phyloP scores from a whole-genome alignment of 352 stramenopile genomes.

The Globisporangium abappressorium region DNA sequence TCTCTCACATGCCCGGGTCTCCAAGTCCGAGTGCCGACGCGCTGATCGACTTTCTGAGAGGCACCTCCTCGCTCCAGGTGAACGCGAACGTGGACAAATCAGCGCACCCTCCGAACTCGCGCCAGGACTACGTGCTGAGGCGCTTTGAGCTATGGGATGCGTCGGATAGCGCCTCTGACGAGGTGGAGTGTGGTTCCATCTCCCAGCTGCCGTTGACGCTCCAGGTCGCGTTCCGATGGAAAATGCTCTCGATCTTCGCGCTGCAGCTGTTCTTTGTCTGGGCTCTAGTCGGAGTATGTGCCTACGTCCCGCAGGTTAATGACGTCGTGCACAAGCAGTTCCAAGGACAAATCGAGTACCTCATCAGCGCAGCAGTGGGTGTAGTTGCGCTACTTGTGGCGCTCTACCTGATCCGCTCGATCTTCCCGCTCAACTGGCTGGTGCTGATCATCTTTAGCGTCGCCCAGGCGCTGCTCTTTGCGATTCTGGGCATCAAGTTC shows the following conservation, averaged over 20 bases:
- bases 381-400: not conserved
- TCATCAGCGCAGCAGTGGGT: not conserved
- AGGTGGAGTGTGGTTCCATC: not conserved
- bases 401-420: not conserved
- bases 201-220: not conserved
- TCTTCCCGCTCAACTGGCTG: constrained; percentile 13
- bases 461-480: constrained; percentile 36
- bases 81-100: not conserved
- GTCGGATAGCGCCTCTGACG: not conserved
- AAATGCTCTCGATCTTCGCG: constrained; percentile 12
- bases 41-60: constrained; percentile 1
- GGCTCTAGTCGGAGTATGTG: not conserved
- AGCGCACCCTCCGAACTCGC: not conserved
- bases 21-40: not conserved
- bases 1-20: not conserved
- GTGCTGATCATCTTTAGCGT: constrained; percentile 36
- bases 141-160: not conserved
- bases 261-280: constrained; percentile 3
- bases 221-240: constrained; percentile 4
- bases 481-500: constrained; percentile 29
- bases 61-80: not conserved
- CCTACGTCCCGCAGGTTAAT: not conserved
- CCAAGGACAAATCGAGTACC: not conserved
- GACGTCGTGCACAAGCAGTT: not conserved
- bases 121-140: not conserved